Conservation (phyloP, 331 rosid species). For the Phaseolus coccineus region DNA sequence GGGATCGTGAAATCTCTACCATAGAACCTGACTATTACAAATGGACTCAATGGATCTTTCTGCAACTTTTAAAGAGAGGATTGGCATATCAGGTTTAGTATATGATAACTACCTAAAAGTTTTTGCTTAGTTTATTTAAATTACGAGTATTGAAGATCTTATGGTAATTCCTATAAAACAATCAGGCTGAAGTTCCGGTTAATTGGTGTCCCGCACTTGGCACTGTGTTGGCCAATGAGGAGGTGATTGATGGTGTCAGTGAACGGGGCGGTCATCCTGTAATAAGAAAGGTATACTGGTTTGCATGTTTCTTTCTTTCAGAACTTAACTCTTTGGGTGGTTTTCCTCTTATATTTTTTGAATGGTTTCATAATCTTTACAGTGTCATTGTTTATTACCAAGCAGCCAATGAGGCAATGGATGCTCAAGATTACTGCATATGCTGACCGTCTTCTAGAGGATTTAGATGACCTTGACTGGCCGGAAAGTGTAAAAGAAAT, state of each 20-base stretch:
- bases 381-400: conserved; percentile 92
- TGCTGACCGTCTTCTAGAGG: conserved; percentile 98
- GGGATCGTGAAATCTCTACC: conserved; percentile 97
- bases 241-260: conserved; percentile 95
- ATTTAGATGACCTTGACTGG: conserved; percentile 93
- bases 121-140: conserved; percentile 22
- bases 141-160: conserved; percentile 32
- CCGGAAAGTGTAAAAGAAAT: conserved; percentile 97
- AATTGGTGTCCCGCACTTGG: conserved; percentile 99
- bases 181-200: conserved; percentile 96
- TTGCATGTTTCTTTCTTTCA: conserved; percentile 21
- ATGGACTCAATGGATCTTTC: conserved; percentile 99
- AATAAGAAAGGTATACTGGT: conserved; percentile 69
- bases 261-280: conserved; percentile 98
- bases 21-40: conserved; percentile 90
- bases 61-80: conserved; percentile 91
- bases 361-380: conserved; percentile 77
- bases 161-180: conserved; percentile 30
- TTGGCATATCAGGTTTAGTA: conserved; percentile 87
- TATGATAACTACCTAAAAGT: conserved; percentile 25
- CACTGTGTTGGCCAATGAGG: conserved; percentile 98
- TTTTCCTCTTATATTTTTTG: conserved; percentile 55
- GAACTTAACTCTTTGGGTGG: conserved; percentile 20
- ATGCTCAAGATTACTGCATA: conserved; percentile 98
- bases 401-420: conserved; percentile 99